Evolutionary conservation across 2,329 filamentous ascomycete species (phyloP), one percentile per base, ranked within the genome.

Genomic region (Arthrobotrys iridis): DNA sequence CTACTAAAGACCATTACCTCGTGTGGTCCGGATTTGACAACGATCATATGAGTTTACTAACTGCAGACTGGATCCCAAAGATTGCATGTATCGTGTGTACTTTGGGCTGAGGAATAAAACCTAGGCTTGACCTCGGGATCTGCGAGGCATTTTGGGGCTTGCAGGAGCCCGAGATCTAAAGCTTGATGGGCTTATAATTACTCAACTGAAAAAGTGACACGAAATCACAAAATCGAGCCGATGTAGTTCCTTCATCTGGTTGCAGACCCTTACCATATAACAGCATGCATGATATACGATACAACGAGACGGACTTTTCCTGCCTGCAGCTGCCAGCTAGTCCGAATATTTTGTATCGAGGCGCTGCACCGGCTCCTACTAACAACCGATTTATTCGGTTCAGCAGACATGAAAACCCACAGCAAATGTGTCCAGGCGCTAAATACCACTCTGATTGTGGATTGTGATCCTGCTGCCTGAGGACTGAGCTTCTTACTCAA

Each of bases 391-490:
- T 48, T n/a, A 50, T 55, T 43, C 20, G 28, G 18, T 40, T 8
- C 46, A n/a, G 26, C 40, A 35, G 20, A 24, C 33, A 43, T 10
- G 50, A 46, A 30, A 55, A 6, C n/a, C n/a, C n/a, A 35, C 18
- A 18, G 10, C 24, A 50, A 35, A 45, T 41, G 62, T 24, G 48
- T 66, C 37, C 52, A 48, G 60, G 46, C 35, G 18, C 46, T 45
- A 35, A 15, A 41, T n/a, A 24, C 33, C 28, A 20, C 37, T n/a
- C n/a, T n/a, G n/a, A n/a, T n/a, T n/a, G n/a, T n/a, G n/a, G n/a
- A n/a, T 52, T 48, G 26, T 75, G 71, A 75, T 75, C 71, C 71
- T 75, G 71, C 48, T 75, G 71, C 63, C 71, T 75, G 71, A 52
- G 41, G 18, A 63, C 62, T 52, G 41, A 50, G 41, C 41, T 43